Conservation (phyloP, 2,329 filamentous ascomycete genomes). For the Aureobasidium sp. region DNA sequence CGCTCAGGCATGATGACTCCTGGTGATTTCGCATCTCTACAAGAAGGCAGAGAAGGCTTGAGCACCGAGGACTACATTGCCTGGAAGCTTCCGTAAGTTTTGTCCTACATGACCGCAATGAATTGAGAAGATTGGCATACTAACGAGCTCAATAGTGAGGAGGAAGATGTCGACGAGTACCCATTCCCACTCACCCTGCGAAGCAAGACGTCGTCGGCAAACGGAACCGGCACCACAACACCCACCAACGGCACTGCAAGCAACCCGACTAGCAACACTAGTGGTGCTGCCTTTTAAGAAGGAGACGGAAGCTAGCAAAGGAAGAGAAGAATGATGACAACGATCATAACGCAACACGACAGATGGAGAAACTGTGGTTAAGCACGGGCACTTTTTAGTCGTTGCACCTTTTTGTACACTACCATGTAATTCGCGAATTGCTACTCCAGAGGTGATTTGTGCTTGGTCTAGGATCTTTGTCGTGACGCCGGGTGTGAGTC, state of each 20-base stretch:
- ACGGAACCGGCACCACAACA: constrained; percentile 24
- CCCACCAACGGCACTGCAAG: constrained; percentile 18
- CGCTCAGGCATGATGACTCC: constrained; percentile 97
- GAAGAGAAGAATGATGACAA: constrained; percentile 3
- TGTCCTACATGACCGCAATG: too few species aligned
- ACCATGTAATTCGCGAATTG: constrained; percentile 12
- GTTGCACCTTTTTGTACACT: constrained; percentile 10
- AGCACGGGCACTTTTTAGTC: not conserved
- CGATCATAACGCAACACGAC: not conserved
- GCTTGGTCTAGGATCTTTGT: not conserved
- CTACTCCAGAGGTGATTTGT: not conserved
- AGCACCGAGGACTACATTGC: constrained; percentile 96
- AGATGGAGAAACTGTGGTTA: not conserved
- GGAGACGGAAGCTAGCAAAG: not conserved
- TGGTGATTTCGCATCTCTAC: constrained; percentile 91
- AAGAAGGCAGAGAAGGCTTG: constrained; percentile 87
- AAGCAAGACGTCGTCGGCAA: constrained; percentile 31
- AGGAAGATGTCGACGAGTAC: constrained; percentile 82
- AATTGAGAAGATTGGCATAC: not conserved
- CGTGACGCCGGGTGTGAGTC: not conserved
- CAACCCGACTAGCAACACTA: not conserved
- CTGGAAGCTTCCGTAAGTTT: constrained; percentile 90
- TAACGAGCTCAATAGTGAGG: constrained; percentile 55
- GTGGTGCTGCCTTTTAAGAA: constrained; percentile 1
- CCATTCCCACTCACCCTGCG: constrained; percentile 62